Percentiles rank a stretch among this genome's conserved stretches.
These are phyloP conservation scores for Cenchrus fungigraminus DNA, from an alignment of 176 grass and related monocot species.

Conservation along the genomic window DNA sequence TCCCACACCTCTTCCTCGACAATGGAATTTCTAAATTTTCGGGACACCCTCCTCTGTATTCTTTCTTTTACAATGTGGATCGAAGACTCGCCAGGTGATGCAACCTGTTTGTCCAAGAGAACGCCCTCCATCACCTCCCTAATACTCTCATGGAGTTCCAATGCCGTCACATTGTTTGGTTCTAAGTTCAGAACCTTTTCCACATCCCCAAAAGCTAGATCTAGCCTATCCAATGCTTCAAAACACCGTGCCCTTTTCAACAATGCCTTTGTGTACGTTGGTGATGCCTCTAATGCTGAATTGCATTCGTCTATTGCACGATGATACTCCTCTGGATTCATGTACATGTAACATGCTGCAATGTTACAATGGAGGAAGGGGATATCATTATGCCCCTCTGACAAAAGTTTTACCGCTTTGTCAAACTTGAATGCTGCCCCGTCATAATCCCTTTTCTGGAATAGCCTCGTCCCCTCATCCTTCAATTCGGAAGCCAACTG, in stretches of 20 bases:
- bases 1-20: conserved; percentile 63
- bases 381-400: conserved; percentile 56
- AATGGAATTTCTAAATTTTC: conserved; percentile 52
- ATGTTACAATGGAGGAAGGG: conserved; percentile 68
- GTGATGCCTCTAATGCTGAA: conserved; percentile 59
- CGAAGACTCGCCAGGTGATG: conserved; percentile 26
- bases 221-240: conserved; percentile 65
- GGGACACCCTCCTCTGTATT: conserved; percentile 60
- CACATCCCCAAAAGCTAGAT: conserved; percentile 65
- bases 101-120: conserved; percentile 39
- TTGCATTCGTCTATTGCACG: conserved; percentile 66
- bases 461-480: conserved; percentile 67
- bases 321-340: conserved; percentile 61
- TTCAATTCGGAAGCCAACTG: conserved; percentile 48
- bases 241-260: conserved; percentile 77
- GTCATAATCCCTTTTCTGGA: conserved; percentile 70
- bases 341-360: conserved; percentile 82
- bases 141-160: conserved; percentile 63
- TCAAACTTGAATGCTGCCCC: conserved; percentile 66
- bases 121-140: conserved; percentile 58
- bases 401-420: conserved; percentile 64
- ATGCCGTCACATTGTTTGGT: conserved; percentile 63
- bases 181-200: conserved; percentile 56
- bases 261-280: conserved; percentile 61
- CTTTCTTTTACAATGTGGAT: conserved; percentile 52